Base-by-base conservation (phyloP, 352 stramenopile species). In the Phytophthora syringae region DNA sequence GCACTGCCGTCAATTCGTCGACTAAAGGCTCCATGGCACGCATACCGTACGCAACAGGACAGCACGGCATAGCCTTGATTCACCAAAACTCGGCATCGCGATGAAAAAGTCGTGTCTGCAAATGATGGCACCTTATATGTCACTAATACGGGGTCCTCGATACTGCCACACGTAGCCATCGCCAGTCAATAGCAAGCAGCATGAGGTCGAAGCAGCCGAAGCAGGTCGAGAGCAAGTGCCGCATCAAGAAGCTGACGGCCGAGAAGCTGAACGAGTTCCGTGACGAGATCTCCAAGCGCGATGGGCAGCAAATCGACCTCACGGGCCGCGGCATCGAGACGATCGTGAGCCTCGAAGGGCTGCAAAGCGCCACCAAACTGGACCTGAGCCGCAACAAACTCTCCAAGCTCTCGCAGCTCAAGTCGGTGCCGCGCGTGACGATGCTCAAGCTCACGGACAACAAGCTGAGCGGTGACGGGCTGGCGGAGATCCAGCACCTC, bases 241-340 rank as follows among this genome's bases (percentile, higher is more conserved):
- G 84, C 65, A 96, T 96, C 70, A 96, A 96, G 74, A 96, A 96
- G 82, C 76, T 96, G 43, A 96, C 88, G 40, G 74, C 77, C 45
- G 84, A 93, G 56, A 96, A 93, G 69, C 67, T 96, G 47, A 40
- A 68, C 45, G 60, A 92, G 60, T 80, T 82, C 61, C 49, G 66
- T 16, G 21, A 65, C 11, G 80, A 91, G 52, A 75, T 90, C 43
- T 39, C 64, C 49, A 83, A 77, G 60, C 64, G 47, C 34, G 72
- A 84, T 68, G 84, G 82, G 2, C 71, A 84, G 49, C 71, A 84
- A 42, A 55, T 88, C 34, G 76, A 93, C 57, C 79, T 96, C 36
- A 80, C 83, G 7, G 59, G 60, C 10, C 84, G 85, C 58, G 86
- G 88, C 59, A 94, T 94, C 39, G 88, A 94, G 73, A 79, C 72